Percentiles rank a stretch among this genome's conserved stretches.
Conservation (phyloP, 2,329 filamentous ascomycete species). For the Aspergillus intermedius region DNA sequence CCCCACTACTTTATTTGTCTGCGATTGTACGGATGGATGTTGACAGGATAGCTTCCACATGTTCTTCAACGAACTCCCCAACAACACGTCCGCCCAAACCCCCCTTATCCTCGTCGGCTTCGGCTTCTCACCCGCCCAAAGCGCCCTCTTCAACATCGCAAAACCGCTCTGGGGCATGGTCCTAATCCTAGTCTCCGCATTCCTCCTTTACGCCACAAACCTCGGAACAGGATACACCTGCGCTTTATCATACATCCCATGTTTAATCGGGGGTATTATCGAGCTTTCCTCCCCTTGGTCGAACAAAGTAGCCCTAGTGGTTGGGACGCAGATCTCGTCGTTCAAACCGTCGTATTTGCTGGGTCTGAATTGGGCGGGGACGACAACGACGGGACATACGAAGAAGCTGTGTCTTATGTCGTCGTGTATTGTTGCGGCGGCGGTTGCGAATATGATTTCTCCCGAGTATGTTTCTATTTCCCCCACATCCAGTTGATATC, state of each 20-base stretch:
- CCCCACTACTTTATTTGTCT: not conserved
- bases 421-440: conserved; percentile 7
- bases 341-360: conserved; percentile 25
- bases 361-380: conserved; percentile 19
- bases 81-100: conserved; percentile 5
- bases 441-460: conserved; percentile 19
- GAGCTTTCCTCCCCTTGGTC: conserved; percentile 11
- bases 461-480: conserved; percentile 16
- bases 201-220: conserved; percentile 2
- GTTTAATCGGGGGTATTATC: conserved; percentile 5
- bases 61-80: conserved; percentile 8
- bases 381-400: conserved; percentile 6
- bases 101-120: conserved; percentile 6
- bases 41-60: conserved; percentile 3
- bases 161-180: conserved; percentile 6
- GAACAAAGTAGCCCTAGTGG: conserved; percentile 22
- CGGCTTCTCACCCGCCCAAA: conserved; percentile 5
- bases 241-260: conserved; percentile 5
- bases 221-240: conserved; percentile 6
- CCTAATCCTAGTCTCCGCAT: conserved; percentile 2
- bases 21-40: too few species aligned
- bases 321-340: conserved; percentile 23
- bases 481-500: not conserved
- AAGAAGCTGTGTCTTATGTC: conserved; percentile 7
- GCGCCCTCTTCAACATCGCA: conserved; percentile 6